These are phyloP conservation scores for Pythium vanterpoolii DNA, from an alignment of 352 stramenopile species.

Conservation along the genomic window DNA sequence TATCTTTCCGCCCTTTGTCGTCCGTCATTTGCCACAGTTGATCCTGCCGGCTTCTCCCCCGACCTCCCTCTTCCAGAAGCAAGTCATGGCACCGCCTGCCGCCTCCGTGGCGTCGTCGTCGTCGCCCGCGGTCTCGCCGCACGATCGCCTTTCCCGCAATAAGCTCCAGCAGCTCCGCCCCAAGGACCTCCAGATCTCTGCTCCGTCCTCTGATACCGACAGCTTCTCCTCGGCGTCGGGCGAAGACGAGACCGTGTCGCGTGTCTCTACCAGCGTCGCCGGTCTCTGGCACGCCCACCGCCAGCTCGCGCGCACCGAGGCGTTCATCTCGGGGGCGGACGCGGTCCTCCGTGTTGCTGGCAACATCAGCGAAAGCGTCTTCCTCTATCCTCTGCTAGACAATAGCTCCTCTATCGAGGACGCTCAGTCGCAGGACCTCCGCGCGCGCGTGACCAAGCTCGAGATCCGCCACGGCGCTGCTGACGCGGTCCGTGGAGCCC, in stretches of 20 bases:
- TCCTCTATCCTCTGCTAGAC: conserved; percentile 54
- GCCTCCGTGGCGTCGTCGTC: conserved; percentile 2
- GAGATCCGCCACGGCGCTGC: conserved; percentile 57
- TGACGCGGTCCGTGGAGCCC: conserved; percentile 51
- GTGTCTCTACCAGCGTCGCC: conserved; percentile 4
- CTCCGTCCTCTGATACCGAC: conserved; percentile 14
- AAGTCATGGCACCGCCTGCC: conserved; percentile 2
- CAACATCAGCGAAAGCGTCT: conserved; percentile 60
- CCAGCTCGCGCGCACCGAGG: conserved; percentile 37
- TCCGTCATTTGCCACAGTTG: not conserved
- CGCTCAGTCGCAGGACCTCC: conserved; percentile 23
- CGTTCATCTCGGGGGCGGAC: conserved; percentile 51
- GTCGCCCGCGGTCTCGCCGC: not conserved
- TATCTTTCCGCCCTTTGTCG: not conserved
- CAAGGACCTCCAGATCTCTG: conserved; percentile 20
- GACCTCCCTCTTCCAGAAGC: not conserved
- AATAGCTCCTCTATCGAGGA: conserved; percentile 5
- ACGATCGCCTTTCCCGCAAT: conserved; percentile 13
- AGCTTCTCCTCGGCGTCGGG: conserved; percentile 2
- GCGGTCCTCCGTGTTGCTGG: conserved; percentile 56
- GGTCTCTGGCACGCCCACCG: conserved; percentile 33
- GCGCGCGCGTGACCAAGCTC: conserved; percentile 59
- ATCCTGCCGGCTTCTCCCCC: conserved; percentile 9
- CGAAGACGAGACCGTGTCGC: not conserved
- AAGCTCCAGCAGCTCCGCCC: conserved; percentile 16